Base-by-base conservation (phyloP, 306 rosid species). In the Prunus kanzakura region DNA sequence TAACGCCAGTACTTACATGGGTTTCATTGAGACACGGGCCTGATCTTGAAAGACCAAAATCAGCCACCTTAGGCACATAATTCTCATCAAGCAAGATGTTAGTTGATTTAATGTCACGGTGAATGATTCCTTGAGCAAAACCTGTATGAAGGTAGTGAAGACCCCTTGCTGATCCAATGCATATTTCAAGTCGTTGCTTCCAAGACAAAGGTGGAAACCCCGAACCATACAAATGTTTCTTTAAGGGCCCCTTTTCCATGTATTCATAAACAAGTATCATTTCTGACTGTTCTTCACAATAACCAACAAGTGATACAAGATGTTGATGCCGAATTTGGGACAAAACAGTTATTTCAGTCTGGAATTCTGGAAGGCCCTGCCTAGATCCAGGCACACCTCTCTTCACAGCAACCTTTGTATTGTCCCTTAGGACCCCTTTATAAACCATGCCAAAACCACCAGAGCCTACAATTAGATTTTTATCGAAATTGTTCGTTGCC, bases 321-420 rank as follows among this genome's bases (percentile, higher is more conserved):
- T 96, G 99, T 12, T 83, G 89, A 77, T 96, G 99, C 23, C 99
- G 97, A 62, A 96, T 96, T 83, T 84, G 93, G 9, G 98, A 92
- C 82, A 96, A 69, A 65, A 96, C 76, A 46, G 97, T 73, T 67
- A 96, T 96, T 82, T 96, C 98, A 11, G 96, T 84, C 25, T 96
- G 99, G 84, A 96, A 96, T 79, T 96, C 99, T 22, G 99, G 98
- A 83, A 92, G 96, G 82, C 99, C 99, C 76, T 96, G 98, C 84
- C 99, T 84, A 54, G 99, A 96, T 54, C 99, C 99, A 0, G 94
- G 99, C 87, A 88, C 84, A 38, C 97, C 96, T 85, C 99, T 89
- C 90, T 96, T 96, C 76, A 96, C 98, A 4, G 99, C 98, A 74
- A 96, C 98, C 79, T 89, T 92, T 10, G 79, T 81, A 64, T 88